phyloP scores from a whole-genome alignment of 371 early-diverging fungal species.

The Mortierella sp. region DNA sequence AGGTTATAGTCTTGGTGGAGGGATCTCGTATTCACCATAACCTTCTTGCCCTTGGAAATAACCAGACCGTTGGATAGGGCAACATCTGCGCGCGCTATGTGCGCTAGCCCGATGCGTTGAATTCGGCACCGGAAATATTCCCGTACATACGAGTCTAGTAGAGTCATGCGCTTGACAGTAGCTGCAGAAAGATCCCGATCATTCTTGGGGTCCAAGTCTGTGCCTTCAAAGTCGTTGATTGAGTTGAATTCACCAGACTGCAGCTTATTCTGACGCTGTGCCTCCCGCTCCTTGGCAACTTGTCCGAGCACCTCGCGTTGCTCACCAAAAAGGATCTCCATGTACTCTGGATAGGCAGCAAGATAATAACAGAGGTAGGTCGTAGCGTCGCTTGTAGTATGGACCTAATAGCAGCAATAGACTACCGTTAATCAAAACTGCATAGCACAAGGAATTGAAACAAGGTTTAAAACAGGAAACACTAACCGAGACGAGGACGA shows the following conservation, averaged over 20 bases:
- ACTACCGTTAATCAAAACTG: too few species aligned
- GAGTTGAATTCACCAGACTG: slow-evolving; percentile 7
- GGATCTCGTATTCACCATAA: too few species aligned
- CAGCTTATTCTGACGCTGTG: slow-evolving; percentile 9
- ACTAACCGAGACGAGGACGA: slow-evolving; percentile 59
- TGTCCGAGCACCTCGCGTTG: slow-evolving; percentile 50
- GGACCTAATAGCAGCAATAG: too few species aligned
- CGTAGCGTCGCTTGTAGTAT: slow-evolving; percentile 55
- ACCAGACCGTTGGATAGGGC: too few species aligned
- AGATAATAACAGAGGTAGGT: slow-evolving; percentile 57
- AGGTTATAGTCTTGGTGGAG: too few species aligned
- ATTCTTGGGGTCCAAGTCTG: slow-evolving; percentile 31
- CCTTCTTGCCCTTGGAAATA: too few species aligned
- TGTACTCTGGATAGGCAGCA: slow-evolving; percentile 56
- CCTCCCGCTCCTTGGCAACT: slow-evolving; percentile 21
- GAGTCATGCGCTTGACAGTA: slow-evolving; percentile 53
- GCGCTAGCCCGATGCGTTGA: slow-evolving; percentile 35
- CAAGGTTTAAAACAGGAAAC: too few species aligned
- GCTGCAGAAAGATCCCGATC: slow-evolving; percentile 44
- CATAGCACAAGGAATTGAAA: too few species aligned
- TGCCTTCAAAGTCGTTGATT: slow-evolving; percentile 14
- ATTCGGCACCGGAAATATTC: slow-evolving; percentile 57
- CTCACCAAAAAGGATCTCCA: slow-evolving; percentile 56
- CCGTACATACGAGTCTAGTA: slow-evolving; percentile 64
- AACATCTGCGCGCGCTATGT: slow-evolving; percentile 39